Conservation (phyloP, 805 yeast genomes). For the Nakazawaea peltata region DNA sequence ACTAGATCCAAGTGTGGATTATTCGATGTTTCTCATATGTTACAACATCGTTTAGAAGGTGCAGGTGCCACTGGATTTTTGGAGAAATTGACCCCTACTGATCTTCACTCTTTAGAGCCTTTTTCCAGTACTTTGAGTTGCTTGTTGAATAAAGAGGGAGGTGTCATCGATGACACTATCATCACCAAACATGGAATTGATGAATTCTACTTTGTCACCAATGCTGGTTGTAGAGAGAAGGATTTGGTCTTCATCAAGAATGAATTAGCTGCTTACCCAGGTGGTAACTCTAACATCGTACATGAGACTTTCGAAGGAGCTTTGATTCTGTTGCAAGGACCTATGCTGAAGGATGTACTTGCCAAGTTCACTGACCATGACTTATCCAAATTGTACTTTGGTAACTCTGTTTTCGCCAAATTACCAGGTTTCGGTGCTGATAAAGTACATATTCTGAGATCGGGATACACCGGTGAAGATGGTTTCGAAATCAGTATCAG, state of each 20-base stretch:
- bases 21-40: conserved; percentile 96
- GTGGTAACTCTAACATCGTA: conserved; percentile 19
- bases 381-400: conserved; percentile 62
- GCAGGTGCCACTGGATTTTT: conserved; percentile 57
- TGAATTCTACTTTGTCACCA: conserved; percentile 79
- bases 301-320: conserved; percentile 57
- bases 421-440: conserved; percentile 32
- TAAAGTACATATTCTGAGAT: conserved; percentile 75
- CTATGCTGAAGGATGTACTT: conserved; percentile 63
- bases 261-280: conserved; percentile 33
- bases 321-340: conserved; percentile 90
- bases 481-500: conserved; percentile 91
- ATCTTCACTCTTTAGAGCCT: conserved; percentile 46
- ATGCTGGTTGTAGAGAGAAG: conserved; percentile 88
- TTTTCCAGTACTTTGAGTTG: conserved; percentile 72
- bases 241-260: conserved; percentile 58
- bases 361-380: conserved; percentile 54
- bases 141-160: conserved; percentile 59
- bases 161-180: conserved; percentile 90
- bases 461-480: conserved; percentile 98
- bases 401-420: conserved; percentile 47
- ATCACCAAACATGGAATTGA: conserved; percentile 78
- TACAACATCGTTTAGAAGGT: conserved; percentile 79
- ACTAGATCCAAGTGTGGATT: conserved; percentile 82
- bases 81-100: conserved; percentile 84